phyloP scores from a whole-genome alignment of 2,329 filamentous ascomycete genomes.

The Cercospora sp. region DNA sequence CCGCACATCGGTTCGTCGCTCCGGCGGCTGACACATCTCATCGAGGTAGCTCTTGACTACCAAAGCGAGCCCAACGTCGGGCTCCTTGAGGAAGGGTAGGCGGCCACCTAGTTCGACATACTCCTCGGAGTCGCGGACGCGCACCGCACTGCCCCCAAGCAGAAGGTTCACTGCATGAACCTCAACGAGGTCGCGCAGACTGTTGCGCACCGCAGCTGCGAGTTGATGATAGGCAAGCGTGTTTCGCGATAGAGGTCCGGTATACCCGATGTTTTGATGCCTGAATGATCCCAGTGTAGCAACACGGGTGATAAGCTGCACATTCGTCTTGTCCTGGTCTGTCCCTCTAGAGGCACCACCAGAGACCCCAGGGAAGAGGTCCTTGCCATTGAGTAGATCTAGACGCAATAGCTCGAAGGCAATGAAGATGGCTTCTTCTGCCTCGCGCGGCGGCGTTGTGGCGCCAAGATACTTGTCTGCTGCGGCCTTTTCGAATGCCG shows the following conservation, averaged over 20 bases:
- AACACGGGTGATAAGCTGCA: conserved; percentile 81
- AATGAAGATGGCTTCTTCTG: conserved; percentile 77
- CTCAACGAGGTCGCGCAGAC: conserved; percentile 80
- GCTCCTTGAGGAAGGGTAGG: conserved; percentile 68
- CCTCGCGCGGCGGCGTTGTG: conserved; percentile 53
- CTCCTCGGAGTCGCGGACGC: conserved; percentile 53
- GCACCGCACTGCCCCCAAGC: conserved; percentile 74
- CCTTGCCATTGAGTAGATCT: conserved; percentile 72
- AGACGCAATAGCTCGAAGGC: conserved; percentile 83
- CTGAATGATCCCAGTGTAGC: conserved; percentile 79
- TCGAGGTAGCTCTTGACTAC: conserved; percentile 79
- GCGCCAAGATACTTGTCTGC: conserved; percentile 50
- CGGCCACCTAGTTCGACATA: conserved; percentile 63
- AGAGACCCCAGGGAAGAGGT: conserved; percentile 60
- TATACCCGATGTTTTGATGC: conserved; percentile 86
- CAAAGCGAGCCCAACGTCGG: conserved; percentile 74
- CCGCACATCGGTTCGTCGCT: conserved; percentile 54
- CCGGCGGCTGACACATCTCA: conserved; percentile 60
- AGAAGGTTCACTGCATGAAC: conserved; percentile 78
- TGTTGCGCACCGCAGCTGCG: conserved; percentile 74
- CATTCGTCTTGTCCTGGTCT: conserved; percentile 70
- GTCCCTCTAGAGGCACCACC: conserved; percentile 61
- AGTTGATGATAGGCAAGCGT: conserved; percentile 84
- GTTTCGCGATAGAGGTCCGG: conserved; percentile 87
- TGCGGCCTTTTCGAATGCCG: conserved; percentile 44